These are phyloP conservation scores for Cryptococcus jaspeensis DNA, from an alignment of 1,284 basidiomycete species.

Conservation along the genomic window DNA sequence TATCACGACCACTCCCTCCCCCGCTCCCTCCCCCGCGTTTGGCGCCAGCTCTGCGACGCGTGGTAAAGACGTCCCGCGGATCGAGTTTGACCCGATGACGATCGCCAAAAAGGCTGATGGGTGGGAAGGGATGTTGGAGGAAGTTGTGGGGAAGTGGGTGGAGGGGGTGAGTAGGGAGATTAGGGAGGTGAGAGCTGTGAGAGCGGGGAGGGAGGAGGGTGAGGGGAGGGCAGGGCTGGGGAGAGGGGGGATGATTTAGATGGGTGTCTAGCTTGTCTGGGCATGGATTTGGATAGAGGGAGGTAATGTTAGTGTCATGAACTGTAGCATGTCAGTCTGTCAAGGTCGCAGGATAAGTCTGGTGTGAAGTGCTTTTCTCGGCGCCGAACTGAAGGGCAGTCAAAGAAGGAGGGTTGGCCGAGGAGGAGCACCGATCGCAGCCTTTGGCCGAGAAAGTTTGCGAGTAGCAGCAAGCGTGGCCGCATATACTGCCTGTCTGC, in stretches of 20 bases:
- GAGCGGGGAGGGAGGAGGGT: background rate
- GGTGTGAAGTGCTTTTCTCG: too few relatives aligned
- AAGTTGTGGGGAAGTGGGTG: constrained; percentile 36
- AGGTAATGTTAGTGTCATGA: background rate
- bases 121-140: constrained; percentile 39
- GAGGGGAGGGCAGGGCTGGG: background rate
- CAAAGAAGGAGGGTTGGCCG: too few relatives aligned
- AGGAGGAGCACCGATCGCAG: too few relatives aligned
- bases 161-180: constrained; percentile 31
- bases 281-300: too few relatives aligned
- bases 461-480: too few relatives aligned
- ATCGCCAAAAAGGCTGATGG: constrained; percentile 39
- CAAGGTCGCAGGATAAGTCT: too few relatives aligned
- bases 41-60: background rate
- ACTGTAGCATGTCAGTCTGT: too few relatives aligned
- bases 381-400: too few relatives aligned
- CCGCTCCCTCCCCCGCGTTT: background rate
- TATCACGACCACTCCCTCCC: background rate
- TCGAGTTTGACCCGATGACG: constrained; percentile 45
- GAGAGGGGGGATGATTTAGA: background rate
- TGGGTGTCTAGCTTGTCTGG: background rate
- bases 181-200: constrained; percentile 6
- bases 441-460: too few relatives aligned
- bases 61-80: constrained; percentile 10
- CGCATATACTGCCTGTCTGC: too few relatives aligned